Percentiles rank a stretch among this genome's conserved stretches.
phyloP scores from a whole-genome alignment of 2,329 filamentous ascomycete genomes.

The Neonectria ditissima region DNA sequence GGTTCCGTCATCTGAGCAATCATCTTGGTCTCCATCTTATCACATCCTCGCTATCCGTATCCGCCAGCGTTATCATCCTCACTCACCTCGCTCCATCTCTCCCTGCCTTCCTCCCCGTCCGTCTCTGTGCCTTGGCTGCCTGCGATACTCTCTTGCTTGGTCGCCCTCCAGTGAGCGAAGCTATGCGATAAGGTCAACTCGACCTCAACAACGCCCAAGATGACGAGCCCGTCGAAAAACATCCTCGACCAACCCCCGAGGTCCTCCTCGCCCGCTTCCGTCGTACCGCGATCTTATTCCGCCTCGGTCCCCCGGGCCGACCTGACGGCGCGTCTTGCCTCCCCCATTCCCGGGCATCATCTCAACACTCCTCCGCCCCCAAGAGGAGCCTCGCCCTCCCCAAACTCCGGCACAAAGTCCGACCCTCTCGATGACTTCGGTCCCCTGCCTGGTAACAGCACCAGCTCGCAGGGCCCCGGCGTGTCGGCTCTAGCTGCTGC shows the following conservation, averaged over 20 bases:
- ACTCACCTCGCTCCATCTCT: slow-evolving; percentile 6
- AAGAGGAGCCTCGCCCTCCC: slow-evolving; percentile 49
- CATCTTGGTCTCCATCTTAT: slow-evolving; percentile 14
- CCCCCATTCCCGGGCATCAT: slow-evolving; percentile 61
- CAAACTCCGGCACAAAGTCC: slow-evolving; percentile 35
- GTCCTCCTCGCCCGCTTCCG: slow-evolving; percentile 62
- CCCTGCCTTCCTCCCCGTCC: background rate
- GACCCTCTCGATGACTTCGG: slow-evolving; percentile 59
- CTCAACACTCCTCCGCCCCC: slow-evolving; percentile 54
- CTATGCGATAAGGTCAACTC: slow-evolving; percentile 44
- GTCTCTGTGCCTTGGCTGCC: slow-evolving; percentile 4
- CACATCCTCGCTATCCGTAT: slow-evolving; percentile 8
- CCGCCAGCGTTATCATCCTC: background rate
- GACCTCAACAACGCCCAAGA: slow-evolving; percentile 39
- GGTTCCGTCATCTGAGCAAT: slow-evolving; percentile 23
- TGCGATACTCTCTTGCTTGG: slow-evolving; percentile 19
- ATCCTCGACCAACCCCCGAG: slow-evolving; percentile 52
- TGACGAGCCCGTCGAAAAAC: slow-evolving; percentile 55
- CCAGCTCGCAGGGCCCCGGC: slow-evolving; percentile 79
- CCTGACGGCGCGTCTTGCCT: slow-evolving; percentile 71
- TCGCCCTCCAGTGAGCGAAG: slow-evolving; percentile 25
- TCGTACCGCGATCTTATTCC: slow-evolving; percentile 59
- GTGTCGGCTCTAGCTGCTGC: slow-evolving; percentile 90
- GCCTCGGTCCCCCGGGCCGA: slow-evolving; percentile 69
- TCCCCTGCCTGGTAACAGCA: slow-evolving; percentile 74